Evolutionary conservation across 1,284 basidiomycete genomes (phyloP), one percentile per base, ranked within the genome.

Genomic region (Tilletia walkeri): DNA sequence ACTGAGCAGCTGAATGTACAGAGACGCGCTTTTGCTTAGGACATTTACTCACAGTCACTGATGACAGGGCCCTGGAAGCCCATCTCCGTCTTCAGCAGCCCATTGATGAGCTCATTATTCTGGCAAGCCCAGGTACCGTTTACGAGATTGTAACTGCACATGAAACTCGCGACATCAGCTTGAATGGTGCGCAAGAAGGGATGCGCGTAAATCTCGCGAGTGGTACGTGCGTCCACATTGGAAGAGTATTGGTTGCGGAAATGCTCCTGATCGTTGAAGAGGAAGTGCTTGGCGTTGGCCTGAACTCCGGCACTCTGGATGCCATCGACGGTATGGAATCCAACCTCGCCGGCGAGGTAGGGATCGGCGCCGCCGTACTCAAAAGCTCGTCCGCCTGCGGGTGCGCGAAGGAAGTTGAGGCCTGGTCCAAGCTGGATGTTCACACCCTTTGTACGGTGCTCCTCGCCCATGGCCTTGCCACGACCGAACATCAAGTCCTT

Each of bases 381-480:
- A 39, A 63, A 63, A 34, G 30, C 12, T 24, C 59, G 78, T 79
- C 92, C 92, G 2, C 86, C 88, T 18, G 87, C 87, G 4, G 89
- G 88, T 0, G 86, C 86, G n/a, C 90, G 87, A 68, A 68, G 63
- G 65, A 12, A 65, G 63, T 41, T 69, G 16, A 67, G 18, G 7
- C 72, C 77, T 24, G 81, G 81, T 7, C 89, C 89, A 7, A 91
- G 85, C 7, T 87, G 88, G 70, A 91, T 86, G 78, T 95, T 88
- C 70, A 90, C 89, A 56, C 93, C 93, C 81, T 94, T 93, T 50
- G 88, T 89, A 72, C 87, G 87, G 84, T 90, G 89, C 84, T 95
- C 93, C 61, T 86, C 80, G 41, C 92, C 93, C 88, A 94, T 90
- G 67, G 88, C 90, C 10, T 88, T 77, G 18, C 91, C 92, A 41